These are phyloP conservation scores for Saprolegnia parasitica DNA, from an alignment of 352 stramenopile species.

Conservation along the genomic window DNA sequence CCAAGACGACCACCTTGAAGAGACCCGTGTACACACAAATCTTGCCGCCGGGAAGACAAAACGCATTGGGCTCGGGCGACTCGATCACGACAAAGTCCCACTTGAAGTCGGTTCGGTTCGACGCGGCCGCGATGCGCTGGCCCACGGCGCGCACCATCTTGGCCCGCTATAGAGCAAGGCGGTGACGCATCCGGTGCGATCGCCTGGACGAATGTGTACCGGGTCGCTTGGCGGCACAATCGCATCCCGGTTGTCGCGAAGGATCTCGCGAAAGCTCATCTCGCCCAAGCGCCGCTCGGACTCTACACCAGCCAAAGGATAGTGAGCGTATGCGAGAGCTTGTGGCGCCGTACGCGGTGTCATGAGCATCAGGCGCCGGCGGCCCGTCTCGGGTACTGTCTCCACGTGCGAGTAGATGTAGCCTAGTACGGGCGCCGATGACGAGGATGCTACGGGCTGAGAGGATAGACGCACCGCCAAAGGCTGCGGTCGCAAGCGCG, in stretches of 20 bases:
- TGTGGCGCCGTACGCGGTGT: slow-evolving; percentile 34
- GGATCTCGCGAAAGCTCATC: slow-evolving; percentile 39
- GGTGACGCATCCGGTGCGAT: not conserved
- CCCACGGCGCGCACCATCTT: slow-evolving; percentile 53
- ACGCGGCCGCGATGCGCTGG: slow-evolving; percentile 44
- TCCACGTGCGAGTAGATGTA: slow-evolving; percentile 41
- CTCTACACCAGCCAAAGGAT: slow-evolving; percentile 20
- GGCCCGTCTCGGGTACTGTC: slow-evolving; percentile 53
- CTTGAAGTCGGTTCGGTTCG: slow-evolving; percentile 48
- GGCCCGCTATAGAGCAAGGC: slow-evolving; percentile 39
- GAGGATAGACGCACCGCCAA: not conserved
- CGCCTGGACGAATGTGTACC: slow-evolving; percentile 32
- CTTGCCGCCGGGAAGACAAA: slow-evolving; percentile 64
- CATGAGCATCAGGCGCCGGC: slow-evolving; percentile 59
- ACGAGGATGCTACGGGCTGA: too few species aligned
- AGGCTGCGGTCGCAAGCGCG: not conserved
- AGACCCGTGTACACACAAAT: slow-evolving; percentile 70
- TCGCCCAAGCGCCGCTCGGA: slow-evolving; percentile 50
- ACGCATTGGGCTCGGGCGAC: slow-evolving; percentile 61
- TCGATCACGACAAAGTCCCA: slow-evolving; percentile 72
- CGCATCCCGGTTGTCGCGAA: slow-evolving; percentile 31
- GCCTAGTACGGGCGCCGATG: not conserved
- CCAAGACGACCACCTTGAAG: slow-evolving; percentile 39
- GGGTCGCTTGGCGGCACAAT: slow-evolving; percentile 47
- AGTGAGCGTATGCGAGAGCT: not conserved